phyloP scores from a whole-genome alignment of 1,284 basidiomycete species.

The Sanghuangporus sanghuang region DNA sequence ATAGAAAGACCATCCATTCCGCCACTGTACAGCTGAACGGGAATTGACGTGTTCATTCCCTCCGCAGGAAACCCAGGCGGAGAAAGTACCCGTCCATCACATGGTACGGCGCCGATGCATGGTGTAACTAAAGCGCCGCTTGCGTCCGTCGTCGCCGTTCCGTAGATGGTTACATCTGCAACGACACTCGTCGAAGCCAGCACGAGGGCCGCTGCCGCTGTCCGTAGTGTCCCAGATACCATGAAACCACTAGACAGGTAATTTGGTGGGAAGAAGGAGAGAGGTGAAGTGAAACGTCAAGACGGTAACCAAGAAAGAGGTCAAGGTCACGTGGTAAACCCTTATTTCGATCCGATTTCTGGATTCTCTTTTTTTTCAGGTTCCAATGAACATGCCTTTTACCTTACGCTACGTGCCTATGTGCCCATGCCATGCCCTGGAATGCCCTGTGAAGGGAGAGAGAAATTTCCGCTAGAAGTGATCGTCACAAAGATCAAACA shows the following conservation, averaged over 20 bases:
- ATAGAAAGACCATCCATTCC: constrained; percentile 43
- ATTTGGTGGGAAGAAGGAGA: neutral
- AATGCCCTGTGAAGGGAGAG: too few relatives aligned
- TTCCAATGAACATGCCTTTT: too few relatives aligned
- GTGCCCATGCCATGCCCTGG: too few relatives aligned
- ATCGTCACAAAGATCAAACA: too few relatives aligned
- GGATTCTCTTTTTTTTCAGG: too few relatives aligned
- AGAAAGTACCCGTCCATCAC: constrained; percentile 14
- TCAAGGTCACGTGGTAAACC: too few relatives aligned
- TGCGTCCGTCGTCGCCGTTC: constrained; percentile 8
- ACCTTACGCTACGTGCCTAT: too few relatives aligned
- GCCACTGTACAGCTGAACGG: constrained; percentile 35
- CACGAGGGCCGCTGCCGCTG: neutral
- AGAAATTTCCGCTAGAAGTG: too few relatives aligned
- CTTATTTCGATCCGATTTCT: too few relatives aligned
- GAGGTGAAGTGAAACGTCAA: neutral
- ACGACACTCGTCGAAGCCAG: neutral
- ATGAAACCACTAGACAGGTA: neutral
- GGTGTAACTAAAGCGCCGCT: constrained; percentile 5
- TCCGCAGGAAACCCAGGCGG: constrained; percentile 6
- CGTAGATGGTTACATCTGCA: constrained; percentile 12
- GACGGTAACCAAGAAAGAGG: neutral
- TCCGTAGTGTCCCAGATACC: neutral
- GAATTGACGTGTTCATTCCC: constrained; percentile 22
- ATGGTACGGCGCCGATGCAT: constrained; percentile 16